Evolutionary conservation across 2,329 filamentous ascomycete species (phyloP), one percentile per base, ranked within the genome.

Genomic region (Hortaea sp.): DNA sequence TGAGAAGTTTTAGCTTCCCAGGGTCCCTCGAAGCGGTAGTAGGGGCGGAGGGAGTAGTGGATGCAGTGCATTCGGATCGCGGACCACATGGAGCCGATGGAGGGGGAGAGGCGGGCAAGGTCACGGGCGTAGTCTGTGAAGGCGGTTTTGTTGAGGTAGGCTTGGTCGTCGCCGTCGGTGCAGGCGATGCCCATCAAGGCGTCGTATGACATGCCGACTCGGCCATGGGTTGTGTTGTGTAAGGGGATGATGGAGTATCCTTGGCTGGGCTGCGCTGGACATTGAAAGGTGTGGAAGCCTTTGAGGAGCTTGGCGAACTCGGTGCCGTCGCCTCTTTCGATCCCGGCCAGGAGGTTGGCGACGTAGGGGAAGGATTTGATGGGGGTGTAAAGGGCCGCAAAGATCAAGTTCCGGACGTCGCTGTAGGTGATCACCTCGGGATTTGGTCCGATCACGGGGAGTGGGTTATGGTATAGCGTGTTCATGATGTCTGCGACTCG

Each of bases 361-460:
- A 69, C 43, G 29, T 53, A 46, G 0, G 58, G 62, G 47, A 70
- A 71, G 9, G 49, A 48, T 2, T 49, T 9, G 5, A 55, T 50
- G 1, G 69, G 69, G 3, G 47, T 46, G 49, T 71, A 71, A 9
- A 68, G 51, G 4, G 58, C 51, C 12, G 48, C 50, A 52, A 69
- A 68, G 6, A 70, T 57, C 4, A 66, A 31, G 4, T 50, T 45
- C 37, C 64, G 57, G 30, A 69, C 38, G 45, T 72, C 68, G 34
- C 61, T 65, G 50, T 64, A 70, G 5, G 67, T 68, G 42, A 72
- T 55, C 5, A 71, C 53, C 42, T 66, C 60, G 1, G 63, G 56
- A 45, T 42, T 63, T 53, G 44, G 57, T 40, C 49, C 54, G 52
- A 64, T 41, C 35, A 71, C 54, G 1, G 61, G 56, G 5, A 71